Evolutionary conservation across 306 rosid species (phyloP).

Genomic region (Bauhinia variegata): DNA sequence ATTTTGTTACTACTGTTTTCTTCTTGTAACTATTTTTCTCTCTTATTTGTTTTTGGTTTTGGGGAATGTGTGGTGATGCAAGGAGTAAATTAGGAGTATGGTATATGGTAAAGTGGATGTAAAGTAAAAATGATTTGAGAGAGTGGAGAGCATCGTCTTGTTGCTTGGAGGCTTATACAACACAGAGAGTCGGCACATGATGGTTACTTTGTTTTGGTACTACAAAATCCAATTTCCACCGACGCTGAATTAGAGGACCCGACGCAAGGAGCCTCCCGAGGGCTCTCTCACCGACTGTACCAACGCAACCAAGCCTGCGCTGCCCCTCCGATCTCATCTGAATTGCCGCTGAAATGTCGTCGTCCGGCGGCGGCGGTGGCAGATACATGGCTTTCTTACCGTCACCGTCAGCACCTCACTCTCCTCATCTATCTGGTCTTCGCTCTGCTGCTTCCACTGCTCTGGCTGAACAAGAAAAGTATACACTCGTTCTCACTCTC

Average conservation of each 20-base stretch:
- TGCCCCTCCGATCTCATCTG: neutral
- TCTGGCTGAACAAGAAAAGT: slow-evolving; percentile 82
- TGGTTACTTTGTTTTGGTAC: too few species aligned
- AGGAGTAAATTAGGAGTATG: too few species aligned
- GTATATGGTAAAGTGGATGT: neutral
- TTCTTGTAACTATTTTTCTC: too few species aligned
- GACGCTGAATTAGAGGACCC: slow-evolving; percentile 33
- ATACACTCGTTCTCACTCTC: slow-evolving; percentile 17
- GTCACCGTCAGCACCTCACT: slow-evolving; percentile 74
- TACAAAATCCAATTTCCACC: slow-evolving; percentile 35
- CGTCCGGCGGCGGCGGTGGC: slow-evolving; percentile 57
- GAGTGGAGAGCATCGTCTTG: too few species aligned
- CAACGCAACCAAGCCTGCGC: neutral
- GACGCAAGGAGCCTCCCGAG: neutral
- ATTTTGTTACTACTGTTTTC: too few species aligned
- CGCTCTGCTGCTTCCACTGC: slow-evolving; percentile 79
- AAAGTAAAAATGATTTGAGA: neutral
- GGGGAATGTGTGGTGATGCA: too few species aligned
- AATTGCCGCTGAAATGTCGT: slow-evolving; percentile 42
- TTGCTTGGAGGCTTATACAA: too few species aligned
- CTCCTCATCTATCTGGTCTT: slow-evolving; percentile 68
- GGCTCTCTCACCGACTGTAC: neutral
- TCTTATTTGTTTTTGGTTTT: too few species aligned
- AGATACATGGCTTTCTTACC: slow-evolving; percentile 93
- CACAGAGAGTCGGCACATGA: too few species aligned